A percentile compares a stretch with the other conserved stretches of the same genome.
These are phyloP conservation scores for Colletotrichum aenigma DNA, from an alignment of 2,329 filamentous ascomycete species.

Conservation along the genomic window DNA sequence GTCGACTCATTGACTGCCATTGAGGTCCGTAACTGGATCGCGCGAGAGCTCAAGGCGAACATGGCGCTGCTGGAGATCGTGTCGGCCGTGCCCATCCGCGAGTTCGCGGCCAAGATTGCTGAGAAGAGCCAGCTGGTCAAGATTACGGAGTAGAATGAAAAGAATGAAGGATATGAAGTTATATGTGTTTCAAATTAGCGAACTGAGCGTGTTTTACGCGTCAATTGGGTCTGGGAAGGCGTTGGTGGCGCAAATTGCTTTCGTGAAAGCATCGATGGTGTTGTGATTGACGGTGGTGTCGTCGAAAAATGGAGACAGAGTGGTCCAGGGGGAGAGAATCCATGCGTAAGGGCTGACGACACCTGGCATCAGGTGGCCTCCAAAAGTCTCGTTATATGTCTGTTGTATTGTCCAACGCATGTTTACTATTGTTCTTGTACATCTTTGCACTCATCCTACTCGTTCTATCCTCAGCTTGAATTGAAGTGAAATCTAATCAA, in stretches of 20 bases:
- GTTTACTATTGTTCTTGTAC: background rate
- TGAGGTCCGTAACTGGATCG: constrained; percentile 33
- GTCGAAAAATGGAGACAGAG: background rate
- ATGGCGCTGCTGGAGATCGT: constrained; percentile 54
- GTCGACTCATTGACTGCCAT: constrained; percentile 25
- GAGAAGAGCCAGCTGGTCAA: constrained; percentile 26
- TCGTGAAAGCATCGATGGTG: background rate
- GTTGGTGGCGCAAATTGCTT: background rate
- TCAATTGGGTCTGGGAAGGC: background rate
- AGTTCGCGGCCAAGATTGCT: constrained; percentile 41
- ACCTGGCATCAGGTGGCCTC: background rate
- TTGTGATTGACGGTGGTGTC: background rate
- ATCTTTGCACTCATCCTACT: background rate
- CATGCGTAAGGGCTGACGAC: rapidly evolving
- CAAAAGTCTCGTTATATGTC: background rate
- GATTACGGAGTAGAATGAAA: background rate
- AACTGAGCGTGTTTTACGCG: background rate
- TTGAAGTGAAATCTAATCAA: background rate
- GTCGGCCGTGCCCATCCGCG: constrained; percentile 42
- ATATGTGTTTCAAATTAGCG: background rate
- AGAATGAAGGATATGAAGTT: background rate
- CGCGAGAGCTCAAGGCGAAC: constrained; percentile 46
- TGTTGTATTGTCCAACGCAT: background rate
- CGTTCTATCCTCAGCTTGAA: rapidly evolving
- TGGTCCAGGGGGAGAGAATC: background rate